Evolutionary conservation across 129 eudicot genomes (phyloP), one percentile per base, ranked within the genome.

Genomic region (Arctium lappa): DNA sequence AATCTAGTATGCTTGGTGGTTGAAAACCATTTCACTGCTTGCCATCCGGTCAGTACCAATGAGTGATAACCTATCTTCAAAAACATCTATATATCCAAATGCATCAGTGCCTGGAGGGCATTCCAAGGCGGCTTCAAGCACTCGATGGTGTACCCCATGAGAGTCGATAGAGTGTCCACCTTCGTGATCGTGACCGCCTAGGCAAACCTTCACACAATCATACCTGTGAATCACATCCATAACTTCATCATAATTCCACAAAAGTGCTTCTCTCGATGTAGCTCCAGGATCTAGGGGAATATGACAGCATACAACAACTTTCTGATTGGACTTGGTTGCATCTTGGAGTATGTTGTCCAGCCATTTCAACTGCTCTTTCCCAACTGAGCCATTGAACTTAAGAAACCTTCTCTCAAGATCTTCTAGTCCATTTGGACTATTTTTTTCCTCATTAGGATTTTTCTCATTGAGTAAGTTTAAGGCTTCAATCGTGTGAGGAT

Each of bases 231-330:
- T 89, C 73, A 96, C 87, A 38, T 84, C 90, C 92, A 90, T 89
- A 78, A 96, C 99, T 87, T 96, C 99, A 78, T 93, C 95, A 70
- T 91, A 93, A 76, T 96, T 96, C 99, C 99, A 96, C 85, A 96
- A 48, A 83, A 96, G 87, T 13, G 99, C 76, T 70, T 81, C 89
- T 73, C 31, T 29, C 11, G 91, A 87, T 22, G 95, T 75, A 37
- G 97, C 87, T 39, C 86, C 85, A 40, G 97, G 97, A 76, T 91
- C 90, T 50, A 96, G 73, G 69, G 98, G 97, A 74, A 96, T 70
- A 86, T 96, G 99, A 72, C 97, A 87, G 78, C 99, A 91, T 8
- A 96, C 80, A 36, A 93, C 84, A 40, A 96, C 99, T 48, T 85
- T 93, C 84, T 96, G 97, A 53, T 89, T 90, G 6, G 69, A 87